These are phyloP conservation scores for Geotrichum citri-aurantii DNA, from an alignment of 1,139 yeast species.

Conservation along the genomic window DNA sequence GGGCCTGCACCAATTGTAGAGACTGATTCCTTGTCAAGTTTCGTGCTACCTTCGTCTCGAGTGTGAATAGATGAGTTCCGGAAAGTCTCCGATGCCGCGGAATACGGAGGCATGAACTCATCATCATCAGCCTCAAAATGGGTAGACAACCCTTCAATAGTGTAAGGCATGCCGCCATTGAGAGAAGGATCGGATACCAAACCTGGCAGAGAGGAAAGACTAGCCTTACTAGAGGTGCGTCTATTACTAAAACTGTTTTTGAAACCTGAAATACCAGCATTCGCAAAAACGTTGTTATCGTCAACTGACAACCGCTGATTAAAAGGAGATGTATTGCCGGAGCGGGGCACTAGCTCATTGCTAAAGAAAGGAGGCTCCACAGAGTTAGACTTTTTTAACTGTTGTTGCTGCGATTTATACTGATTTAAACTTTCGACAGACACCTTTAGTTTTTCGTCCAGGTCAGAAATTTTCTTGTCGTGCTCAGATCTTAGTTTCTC, in stretches of 20 bases:
- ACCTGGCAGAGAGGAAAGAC: conserved; percentile 1
- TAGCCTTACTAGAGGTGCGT: conserved; percentile 10
- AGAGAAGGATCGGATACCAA: conserved; percentile 1
- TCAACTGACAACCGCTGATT: conserved; percentile 8
- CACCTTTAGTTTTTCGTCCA: conserved; percentile 9
- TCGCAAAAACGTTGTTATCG: neutral
- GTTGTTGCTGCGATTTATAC: conserved; percentile 5
- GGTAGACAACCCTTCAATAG: neutral
- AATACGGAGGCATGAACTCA: conserved; percentile 1
- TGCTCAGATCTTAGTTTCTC: conserved; percentile 19
- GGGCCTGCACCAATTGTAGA: conserved; percentile 34
- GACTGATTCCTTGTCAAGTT: conserved; percentile 25
- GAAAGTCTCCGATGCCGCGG: conserved; percentile 1
- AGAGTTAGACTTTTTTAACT: conserved; percentile 9
- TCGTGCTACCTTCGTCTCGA: conserved; percentile 20
- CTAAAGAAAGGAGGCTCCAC: conserved; percentile 1
- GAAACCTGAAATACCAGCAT: neutral
- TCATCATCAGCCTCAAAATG: conserved; percentile 8
- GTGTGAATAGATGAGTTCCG: conserved; percentile 16
- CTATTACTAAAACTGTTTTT: neutral
- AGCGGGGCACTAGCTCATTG: conserved; percentile 6
- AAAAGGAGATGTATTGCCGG: conserved; percentile 14
- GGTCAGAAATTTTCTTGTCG: conserved; percentile 6
- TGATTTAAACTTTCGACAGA: neutral
- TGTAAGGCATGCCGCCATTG: neutral